Evolutionary conservation across 140 eudicot genomes (phyloP).

Genomic region (Erigeron philadelphicus): DNA sequence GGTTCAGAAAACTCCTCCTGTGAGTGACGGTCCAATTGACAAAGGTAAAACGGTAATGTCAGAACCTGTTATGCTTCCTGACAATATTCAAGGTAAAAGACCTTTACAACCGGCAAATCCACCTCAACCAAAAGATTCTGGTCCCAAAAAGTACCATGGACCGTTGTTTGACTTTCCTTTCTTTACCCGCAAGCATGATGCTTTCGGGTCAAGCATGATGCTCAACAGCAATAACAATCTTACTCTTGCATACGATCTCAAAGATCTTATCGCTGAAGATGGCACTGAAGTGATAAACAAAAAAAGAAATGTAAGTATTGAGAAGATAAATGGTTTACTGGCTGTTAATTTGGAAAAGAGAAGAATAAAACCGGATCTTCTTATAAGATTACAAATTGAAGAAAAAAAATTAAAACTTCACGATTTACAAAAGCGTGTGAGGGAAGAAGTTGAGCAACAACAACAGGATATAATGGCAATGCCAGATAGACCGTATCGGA

Average conservation of each 20-base stretch:
- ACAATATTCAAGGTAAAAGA: conserved; percentile 45
- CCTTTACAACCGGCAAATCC: conserved; percentile 41
- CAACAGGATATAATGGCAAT: conserved; percentile 94
- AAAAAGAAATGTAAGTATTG: conserved; percentile 55
- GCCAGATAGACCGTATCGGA: conserved; percentile 90
- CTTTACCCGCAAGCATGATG: conserved; percentile 83
- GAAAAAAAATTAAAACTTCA: conserved; percentile 65
- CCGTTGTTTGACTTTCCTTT: conserved; percentile 94
- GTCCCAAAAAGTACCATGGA: conserved; percentile 84
- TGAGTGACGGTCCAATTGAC: conserved; percentile 42
- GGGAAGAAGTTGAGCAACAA: conserved; percentile 82
- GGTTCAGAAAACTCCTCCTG: conserved; percentile 36
- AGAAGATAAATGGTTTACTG: conserved; percentile 66
- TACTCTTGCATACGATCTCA: conserved; percentile 74
- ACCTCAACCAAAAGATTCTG: conserved; percentile 64
- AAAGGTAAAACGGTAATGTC: conserved; percentile 71
- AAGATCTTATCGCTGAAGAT: conserved; percentile 68
- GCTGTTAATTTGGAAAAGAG: conserved; percentile 84
- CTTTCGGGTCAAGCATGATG: conserved; percentile 72
- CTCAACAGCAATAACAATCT: conserved; percentile 68
- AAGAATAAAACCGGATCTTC: conserved; percentile 84
- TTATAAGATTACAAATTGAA: conserved; percentile 76
- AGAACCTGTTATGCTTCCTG: conserved; percentile 35
- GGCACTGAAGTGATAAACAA: conserved; percentile 54
- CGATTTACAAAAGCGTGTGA: conserved; percentile 71